These are phyloP conservation scores for Amphichorda felina DNA, from an alignment of 2,329 filamentous ascomycete genomes.

Conservation along the genomic window DNA sequence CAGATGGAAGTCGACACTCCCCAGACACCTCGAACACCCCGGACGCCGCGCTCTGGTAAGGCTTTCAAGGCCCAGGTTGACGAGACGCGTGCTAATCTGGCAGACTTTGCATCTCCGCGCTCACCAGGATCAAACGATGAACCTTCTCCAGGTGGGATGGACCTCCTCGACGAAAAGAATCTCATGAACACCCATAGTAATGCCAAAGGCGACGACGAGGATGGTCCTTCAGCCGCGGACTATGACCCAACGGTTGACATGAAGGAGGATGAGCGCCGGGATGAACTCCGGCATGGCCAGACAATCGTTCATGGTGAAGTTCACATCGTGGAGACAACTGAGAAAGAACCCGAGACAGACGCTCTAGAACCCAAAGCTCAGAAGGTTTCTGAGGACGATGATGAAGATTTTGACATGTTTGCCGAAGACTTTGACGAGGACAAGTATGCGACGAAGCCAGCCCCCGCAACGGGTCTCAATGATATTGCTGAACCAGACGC, in stretches of 20 bases:
- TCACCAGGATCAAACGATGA: conserved; percentile 34
- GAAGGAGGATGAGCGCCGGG: conserved; percentile 67
- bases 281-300: conserved; percentile 51
- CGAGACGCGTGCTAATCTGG: conserved; percentile 11
- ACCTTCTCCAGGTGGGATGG: conserved; percentile 46
- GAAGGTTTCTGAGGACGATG: conserved; percentile 39
- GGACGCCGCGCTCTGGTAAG: conserved; percentile 39
- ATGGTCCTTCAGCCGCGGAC: conserved; percentile 83
- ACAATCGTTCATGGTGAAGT: conserved; percentile 35
- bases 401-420: conserved; percentile 80
- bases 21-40: conserved; percentile 32
- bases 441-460: conserved; percentile 45
- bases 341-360: conserved; percentile 15
- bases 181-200: conserved; percentile 49
- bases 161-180: conserved; percentile 54
- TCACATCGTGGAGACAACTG: conserved; percentile 12
- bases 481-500: conserved; percentile 32
- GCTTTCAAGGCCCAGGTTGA: background rate
- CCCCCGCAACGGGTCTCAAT: conserved; percentile 17
- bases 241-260: conserved; percentile 86
- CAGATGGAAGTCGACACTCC: conserved; percentile 16
- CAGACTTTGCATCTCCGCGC: conserved; percentile 28
- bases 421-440: conserved; percentile 65
- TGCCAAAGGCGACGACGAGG: conserved; percentile 31
- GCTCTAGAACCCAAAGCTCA: conserved; percentile 12